These are phyloP conservation scores for Aspergillus thermomutatus DNA, from an alignment of 2,329 filamentous ascomycete genomes.

Conservation along the genomic window DNA sequence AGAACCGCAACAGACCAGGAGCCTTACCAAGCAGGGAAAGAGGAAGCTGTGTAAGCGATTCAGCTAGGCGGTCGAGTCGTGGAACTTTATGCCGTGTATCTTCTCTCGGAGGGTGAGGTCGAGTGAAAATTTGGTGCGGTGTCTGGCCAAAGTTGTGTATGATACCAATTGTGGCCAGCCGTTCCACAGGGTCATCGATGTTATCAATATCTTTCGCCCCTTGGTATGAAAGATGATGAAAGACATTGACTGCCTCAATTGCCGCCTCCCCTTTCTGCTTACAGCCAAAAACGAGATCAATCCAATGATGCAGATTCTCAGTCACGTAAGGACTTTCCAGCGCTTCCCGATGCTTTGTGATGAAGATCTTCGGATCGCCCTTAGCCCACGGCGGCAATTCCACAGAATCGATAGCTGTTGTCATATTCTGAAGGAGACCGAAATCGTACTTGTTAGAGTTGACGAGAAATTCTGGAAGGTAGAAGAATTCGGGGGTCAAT, in stretches of 20 bases:
- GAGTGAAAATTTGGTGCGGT: conserved; percentile 87
- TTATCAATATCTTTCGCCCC: conserved; percentile 89
- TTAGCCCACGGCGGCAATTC: conserved; percentile 95
- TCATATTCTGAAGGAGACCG: conserved; percentile 77
- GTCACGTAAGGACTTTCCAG: conserved; percentile 91
- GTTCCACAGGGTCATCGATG: conserved; percentile 83
- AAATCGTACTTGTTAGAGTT: conserved; percentile 96
- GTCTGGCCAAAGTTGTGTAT: conserved; percentile 99
- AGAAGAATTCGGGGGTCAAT: conserved; percentile 96
- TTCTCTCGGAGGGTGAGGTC: conserved; percentile 74
- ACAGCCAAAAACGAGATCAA: conserved; percentile 89
- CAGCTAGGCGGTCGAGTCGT: conserved; percentile 73
- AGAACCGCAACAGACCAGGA: neutral
- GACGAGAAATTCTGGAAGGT: conserved; percentile 87
- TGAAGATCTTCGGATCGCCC: conserved; percentile 91
- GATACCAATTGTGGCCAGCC: conserved; percentile 85
- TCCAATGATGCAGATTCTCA: conserved; percentile 86
- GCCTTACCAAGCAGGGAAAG: conserved; percentile 67
- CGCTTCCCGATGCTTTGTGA: conserved; percentile 91
- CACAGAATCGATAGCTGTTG: conserved; percentile 77
- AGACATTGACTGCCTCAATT: conserved; percentile 88
- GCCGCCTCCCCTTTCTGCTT: conserved; percentile 94
- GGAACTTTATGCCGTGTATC: conserved; percentile 61
- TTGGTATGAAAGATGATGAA: conserved; percentile 92
- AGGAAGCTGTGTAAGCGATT: conserved; percentile 72